These are phyloP conservation scores for Solanum stenotomum DNA, from an alignment of 257 asterid genomes.

Conservation along the genomic window DNA sequence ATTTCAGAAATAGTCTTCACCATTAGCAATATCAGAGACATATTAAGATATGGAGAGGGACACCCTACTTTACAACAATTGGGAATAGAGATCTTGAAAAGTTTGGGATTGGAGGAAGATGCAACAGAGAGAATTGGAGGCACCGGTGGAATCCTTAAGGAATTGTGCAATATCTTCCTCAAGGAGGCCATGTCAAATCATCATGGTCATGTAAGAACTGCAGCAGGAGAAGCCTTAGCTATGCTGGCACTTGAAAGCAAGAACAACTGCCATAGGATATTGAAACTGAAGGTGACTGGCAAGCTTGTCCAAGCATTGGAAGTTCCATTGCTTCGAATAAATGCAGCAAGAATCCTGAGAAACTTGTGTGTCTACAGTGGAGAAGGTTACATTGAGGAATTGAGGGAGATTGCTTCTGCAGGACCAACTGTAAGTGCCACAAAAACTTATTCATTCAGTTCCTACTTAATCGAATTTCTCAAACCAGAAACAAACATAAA, in stretches of 20 bases:
- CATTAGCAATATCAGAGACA: constrained; percentile 61
- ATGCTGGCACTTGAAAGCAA: constrained; percentile 67
- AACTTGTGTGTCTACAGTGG: constrained; percentile 67
- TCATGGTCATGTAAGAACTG: constrained; percentile 35
- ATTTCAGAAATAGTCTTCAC: constrained; percentile 84
- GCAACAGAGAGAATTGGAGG: constrained; percentile 79
- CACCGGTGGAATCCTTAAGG: constrained; percentile 75
- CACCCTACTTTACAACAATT: constrained; percentile 58
- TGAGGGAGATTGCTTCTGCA: constrained; percentile 41
- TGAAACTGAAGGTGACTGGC: constrained; percentile 31
- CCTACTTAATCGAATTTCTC: neutral
- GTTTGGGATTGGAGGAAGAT: constrained; percentile 67
- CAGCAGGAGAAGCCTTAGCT: constrained; percentile 87
- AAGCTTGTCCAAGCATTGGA: constrained; percentile 50
- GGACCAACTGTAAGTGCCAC: constrained; percentile 51
- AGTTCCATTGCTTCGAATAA: constrained; percentile 42
- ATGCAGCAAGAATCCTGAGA: constrained; percentile 62
- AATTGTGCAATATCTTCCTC: constrained; percentile 49
- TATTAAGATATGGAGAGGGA: constrained; percentile 51
- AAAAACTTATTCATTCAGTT: neutral
- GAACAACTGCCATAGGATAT: constrained; percentile 35
- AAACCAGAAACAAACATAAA: neutral
- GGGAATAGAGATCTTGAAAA: constrained; percentile 64
- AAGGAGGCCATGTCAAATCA: constrained; percentile 23
- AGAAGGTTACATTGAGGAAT: constrained; percentile 33